Evolutionary conservation across 179 eudicot genomes (phyloP).

Genomic region (Gypsophila paniculata): DNA sequence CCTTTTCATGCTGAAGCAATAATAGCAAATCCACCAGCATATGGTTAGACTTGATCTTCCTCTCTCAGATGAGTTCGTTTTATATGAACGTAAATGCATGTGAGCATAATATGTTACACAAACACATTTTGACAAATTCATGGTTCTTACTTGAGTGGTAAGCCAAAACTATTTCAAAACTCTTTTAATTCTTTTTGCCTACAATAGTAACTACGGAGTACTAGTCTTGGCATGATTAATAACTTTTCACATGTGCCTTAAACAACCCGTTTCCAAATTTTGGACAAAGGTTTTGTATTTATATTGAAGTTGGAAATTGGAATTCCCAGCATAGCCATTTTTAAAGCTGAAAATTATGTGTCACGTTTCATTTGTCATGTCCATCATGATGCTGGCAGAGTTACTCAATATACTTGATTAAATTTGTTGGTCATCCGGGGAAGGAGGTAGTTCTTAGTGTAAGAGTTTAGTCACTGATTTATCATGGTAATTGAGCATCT

Average conservation of each 20-base stretch:
- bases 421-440: neutral
- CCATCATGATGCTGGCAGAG: neutral
- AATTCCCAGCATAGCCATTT: too few relatives aligned
- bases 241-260: neutral
- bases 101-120: neutral
- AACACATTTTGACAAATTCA: neutral
- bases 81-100: neutral
- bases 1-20: conserved; percentile 74
- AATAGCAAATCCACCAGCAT: conserved; percentile 93
- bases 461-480: neutral
- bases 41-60: conserved; percentile 48
- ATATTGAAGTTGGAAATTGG: too few relatives aligned
- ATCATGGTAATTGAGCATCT: neutral
- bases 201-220: too few relatives aligned
- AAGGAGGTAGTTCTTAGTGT: neutral
- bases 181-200: too few relatives aligned
- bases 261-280: neutral
- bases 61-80: neutral
- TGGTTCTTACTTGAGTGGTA: neutral
- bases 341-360: too few relatives aligned
- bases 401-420: too few relatives aligned
- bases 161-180: too few relatives aligned
- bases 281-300: too few relatives aligned
- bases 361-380: neutral
- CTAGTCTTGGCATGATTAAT: too few relatives aligned